Percentiles rank a stretch among this genome's conserved stretches.
These are phyloP conservation scores for Coemansia sp. DNA, from an alignment of 192 early-diverging fungal species.

Conservation along the genomic window DNA sequence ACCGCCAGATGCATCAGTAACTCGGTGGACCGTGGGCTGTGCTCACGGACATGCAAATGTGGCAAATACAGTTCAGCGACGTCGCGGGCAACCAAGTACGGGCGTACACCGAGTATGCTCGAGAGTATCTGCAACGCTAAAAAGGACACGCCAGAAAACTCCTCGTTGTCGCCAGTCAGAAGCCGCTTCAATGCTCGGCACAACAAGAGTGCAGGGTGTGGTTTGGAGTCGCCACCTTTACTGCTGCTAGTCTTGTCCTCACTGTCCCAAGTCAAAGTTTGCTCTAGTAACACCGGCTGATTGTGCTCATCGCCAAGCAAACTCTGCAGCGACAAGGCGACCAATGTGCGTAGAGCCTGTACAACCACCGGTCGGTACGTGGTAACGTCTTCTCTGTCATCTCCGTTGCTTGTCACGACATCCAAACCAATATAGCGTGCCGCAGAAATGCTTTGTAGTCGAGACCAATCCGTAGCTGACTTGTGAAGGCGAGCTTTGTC, in stretches of 20 bases:
- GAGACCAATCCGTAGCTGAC: slow-evolving; percentile 46
- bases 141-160: slow-evolving; percentile 6
- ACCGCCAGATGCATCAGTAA: slow-evolving; percentile 34
- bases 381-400: not conserved
- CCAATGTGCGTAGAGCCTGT: slow-evolving; percentile 12
- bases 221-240: not conserved
- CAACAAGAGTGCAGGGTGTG: not conserved
- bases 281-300: slow-evolving; percentile 1
- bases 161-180: not conserved
- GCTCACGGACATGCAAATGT: slow-evolving; percentile 28
- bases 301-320: slow-evolving; percentile 6
- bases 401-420: not conserved
- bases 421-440: not conserved
- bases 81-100: slow-evolving; percentile 14
- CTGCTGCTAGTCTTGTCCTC: not conserved
- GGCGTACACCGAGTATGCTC: slow-evolving; percentile 29
- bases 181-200: not conserved
- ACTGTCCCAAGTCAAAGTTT: slow-evolving; percentile 14
- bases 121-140: slow-evolving; percentile 26
- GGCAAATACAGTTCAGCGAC: slow-evolving; percentile 21
- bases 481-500: slow-evolving; percentile 21
- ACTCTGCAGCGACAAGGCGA: slow-evolving; percentile 13
- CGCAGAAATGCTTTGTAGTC: slow-evolving; percentile 30
- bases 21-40: slow-evolving; percentile 38
- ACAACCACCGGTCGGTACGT: slow-evolving; percentile 19